phyloP scores from a whole-genome alignment of 2,329 filamentous ascomycete species.

The Talaromyces pinophilus region DNA sequence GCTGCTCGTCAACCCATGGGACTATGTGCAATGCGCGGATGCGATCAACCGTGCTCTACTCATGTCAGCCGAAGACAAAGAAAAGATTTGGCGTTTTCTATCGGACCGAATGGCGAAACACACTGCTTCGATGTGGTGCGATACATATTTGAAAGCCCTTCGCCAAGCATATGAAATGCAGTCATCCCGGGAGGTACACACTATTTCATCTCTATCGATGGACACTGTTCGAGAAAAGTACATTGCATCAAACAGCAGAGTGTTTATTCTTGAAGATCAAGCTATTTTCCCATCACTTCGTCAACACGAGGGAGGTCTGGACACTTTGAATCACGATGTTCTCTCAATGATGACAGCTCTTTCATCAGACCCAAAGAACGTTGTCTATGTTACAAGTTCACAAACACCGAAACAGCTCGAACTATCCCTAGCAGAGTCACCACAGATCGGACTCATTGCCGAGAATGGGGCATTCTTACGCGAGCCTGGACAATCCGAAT shows the following conservation, averaged over 20 bases:
- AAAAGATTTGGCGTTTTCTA: slow-evolving; percentile 70
- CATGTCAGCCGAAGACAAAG: slow-evolving; percentile 74
- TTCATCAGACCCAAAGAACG: slow-evolving; percentile 73
- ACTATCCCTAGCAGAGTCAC: slow-evolving; percentile 71
- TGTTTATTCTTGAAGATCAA: slow-evolving; percentile 91
- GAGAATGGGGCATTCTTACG: slow-evolving; percentile 91
- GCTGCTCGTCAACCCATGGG: slow-evolving; percentile 89
- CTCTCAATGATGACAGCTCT: slow-evolving; percentile 50
- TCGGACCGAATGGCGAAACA: slow-evolving; percentile 72
- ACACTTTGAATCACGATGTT: neutral
- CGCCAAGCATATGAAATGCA: slow-evolving; percentile 76
- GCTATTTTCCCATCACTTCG: slow-evolving; percentile 79
- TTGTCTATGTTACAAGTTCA: slow-evolving; percentile 87
- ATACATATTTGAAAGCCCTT: slow-evolving; percentile 67
- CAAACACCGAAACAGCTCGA: slow-evolving; percentile 82
- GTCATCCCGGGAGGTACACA: slow-evolving; percentile 73
- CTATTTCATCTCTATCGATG: slow-evolving; percentile 76
- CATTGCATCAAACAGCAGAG: slow-evolving; percentile 61
- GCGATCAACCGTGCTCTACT: slow-evolving; percentile 80
- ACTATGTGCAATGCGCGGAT: slow-evolving; percentile 81
- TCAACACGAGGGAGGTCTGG: slow-evolving; percentile 33
- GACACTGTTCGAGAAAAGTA: slow-evolving; percentile 66
- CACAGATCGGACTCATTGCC: slow-evolving; percentile 79
- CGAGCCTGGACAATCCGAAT: slow-evolving; percentile 63
- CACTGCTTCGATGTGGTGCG: slow-evolving; percentile 81